A percentile compares a stretch with the other conserved stretches of the same genome.
Conservation (phyloP, 164 flowering plant genomes). For the Brasenia schreberi region DNA sequence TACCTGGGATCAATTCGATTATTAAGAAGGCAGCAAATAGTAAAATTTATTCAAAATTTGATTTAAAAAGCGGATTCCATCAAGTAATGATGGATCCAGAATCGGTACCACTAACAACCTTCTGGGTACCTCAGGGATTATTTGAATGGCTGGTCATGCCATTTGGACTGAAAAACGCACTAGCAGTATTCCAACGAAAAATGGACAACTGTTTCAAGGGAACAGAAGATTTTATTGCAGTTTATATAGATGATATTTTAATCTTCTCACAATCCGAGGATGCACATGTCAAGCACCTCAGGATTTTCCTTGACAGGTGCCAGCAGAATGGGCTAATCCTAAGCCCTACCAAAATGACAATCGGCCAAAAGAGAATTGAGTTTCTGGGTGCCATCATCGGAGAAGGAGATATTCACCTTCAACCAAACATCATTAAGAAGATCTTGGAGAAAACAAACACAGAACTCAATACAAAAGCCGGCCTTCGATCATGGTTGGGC, state of each 20-base stretch:
- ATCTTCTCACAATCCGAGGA: too few relatives aligned
- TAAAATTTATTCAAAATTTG: constrained; percentile 2
- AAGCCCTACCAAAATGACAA: constrained; percentile 7
- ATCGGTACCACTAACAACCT: constrained; percentile 4
- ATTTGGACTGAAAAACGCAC: too few relatives aligned
- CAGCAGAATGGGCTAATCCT: constrained; percentile 6
- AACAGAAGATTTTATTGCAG: too few relatives aligned
- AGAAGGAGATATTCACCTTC: too few relatives aligned
- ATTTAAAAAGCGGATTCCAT: too few relatives aligned
- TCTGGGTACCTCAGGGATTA: too few relatives aligned
- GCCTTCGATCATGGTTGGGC: too few relatives aligned
- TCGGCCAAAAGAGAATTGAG: not conserved
- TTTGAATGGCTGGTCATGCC: too few relatives aligned
- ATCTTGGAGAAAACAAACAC: not conserved
- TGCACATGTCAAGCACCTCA: too few relatives aligned
- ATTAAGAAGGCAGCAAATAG: not conserved
- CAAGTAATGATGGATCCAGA: too few relatives aligned
- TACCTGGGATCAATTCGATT: constrained; percentile 3
- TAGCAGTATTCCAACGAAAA: too few relatives aligned
- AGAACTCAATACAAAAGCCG: not conserved
- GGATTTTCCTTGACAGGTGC: constrained; percentile 2
- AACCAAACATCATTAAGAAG: constrained; percentile 6
- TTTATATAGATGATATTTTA: constrained; percentile 10
- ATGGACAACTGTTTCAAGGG: too few relatives aligned
- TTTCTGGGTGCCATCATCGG: constrained; percentile 8